A percentile compares a stretch with the other conserved stretches of the same genome.
Conservation (phyloP, 1,139 yeast genomes). For the Candida tunisiensis region DNA sequence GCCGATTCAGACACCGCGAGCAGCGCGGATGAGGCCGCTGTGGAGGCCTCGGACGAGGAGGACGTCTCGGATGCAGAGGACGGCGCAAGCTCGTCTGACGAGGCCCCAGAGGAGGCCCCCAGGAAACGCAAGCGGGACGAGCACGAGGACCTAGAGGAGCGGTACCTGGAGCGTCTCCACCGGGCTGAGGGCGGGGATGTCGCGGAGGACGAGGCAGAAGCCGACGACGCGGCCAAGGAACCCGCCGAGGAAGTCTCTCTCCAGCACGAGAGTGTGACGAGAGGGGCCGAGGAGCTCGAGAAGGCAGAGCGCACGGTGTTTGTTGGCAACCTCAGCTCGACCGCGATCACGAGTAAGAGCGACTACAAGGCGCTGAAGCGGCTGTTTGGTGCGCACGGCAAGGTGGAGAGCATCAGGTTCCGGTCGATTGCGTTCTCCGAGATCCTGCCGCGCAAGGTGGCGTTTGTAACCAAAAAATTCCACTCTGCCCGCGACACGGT, state of each 20-base stretch:
- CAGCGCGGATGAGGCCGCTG: conserved; percentile 8
- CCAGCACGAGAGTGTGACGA: conserved; percentile 6
- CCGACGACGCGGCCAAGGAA: conserved; percentile 4
- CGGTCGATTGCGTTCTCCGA: conserved; percentile 87
- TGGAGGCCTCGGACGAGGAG: conserved; percentile 5
- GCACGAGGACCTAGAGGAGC: conserved; percentile 10
- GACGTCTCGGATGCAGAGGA: conserved; percentile 10
- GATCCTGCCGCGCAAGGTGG: conserved; percentile 80
- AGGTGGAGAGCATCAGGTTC: conserved; percentile 63
- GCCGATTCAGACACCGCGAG: background rate
- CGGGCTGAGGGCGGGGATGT: conserved; percentile 6
- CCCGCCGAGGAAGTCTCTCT: conserved; percentile 4
- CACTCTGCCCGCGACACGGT: conserved; percentile 66
- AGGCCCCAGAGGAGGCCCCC: conserved; percentile 9
- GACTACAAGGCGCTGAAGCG: conserved; percentile 47
- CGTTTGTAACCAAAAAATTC: conserved; percentile 66
- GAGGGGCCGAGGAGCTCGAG: conserved; percentile 33
- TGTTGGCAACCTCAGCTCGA: conserved; percentile 67
- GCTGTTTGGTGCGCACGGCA: conserved; percentile 39
- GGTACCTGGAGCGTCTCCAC: conserved; percentile 6
- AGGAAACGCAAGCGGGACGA: conserved; percentile 11
- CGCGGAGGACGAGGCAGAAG: conserved; percentile 4
- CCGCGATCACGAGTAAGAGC: conserved; percentile 48
- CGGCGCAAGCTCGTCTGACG: conserved; percentile 8
- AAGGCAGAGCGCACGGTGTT: conserved; percentile 83